These are phyloP conservation scores for Aquilaria sinensis DNA, from an alignment of 345 rosid species.

Conservation along the genomic window DNA sequence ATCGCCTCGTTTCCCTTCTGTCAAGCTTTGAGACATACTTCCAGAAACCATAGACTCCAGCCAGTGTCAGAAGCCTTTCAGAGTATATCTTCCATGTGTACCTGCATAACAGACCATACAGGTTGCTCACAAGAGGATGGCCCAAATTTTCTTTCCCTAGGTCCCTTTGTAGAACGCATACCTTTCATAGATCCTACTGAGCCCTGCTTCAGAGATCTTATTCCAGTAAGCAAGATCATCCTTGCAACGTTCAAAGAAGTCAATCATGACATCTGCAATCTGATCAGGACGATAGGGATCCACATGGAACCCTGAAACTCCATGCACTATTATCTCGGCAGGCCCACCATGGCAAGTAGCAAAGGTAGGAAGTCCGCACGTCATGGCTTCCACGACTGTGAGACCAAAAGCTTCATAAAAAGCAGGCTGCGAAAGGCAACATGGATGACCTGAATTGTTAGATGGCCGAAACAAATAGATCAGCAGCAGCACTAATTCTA, in stretches of 20 bases:
- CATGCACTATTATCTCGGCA: constrained; percentile 86
- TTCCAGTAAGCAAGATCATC: constrained; percentile 78
- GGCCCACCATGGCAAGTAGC: constrained; percentile 98
- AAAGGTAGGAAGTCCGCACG: constrained; percentile 89
- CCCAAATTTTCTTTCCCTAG: no score
- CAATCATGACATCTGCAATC: constrained; percentile 45
- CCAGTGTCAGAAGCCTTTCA: constrained; percentile 85
- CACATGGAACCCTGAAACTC: constrained; percentile 81
- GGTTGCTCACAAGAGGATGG: no score
- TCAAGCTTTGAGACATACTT: constrained; percentile 86
- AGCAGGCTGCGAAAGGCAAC: constrained; percentile 56
- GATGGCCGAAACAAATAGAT: no score
- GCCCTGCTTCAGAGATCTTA: constrained; percentile 67
- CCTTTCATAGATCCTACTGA: constrained; percentile 85
- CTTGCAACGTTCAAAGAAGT: constrained; percentile 68
- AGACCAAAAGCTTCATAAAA: constrained; percentile 98
- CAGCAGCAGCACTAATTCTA: no score
- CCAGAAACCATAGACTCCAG: constrained; percentile 98
- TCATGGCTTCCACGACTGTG: constrained; percentile 97
- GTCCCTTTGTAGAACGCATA: constrained; percentile 1
- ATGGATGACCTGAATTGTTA: no score
- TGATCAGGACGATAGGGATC: constrained; percentile 96
- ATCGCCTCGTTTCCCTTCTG: constrained; percentile 83
- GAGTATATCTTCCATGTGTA: constrained; percentile 98
- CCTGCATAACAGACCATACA: constrained; percentile 21